These are phyloP conservation scores for Geotrichum carabidarum DNA, from an alignment of 1,139 yeast species.

Conservation along the genomic window DNA sequence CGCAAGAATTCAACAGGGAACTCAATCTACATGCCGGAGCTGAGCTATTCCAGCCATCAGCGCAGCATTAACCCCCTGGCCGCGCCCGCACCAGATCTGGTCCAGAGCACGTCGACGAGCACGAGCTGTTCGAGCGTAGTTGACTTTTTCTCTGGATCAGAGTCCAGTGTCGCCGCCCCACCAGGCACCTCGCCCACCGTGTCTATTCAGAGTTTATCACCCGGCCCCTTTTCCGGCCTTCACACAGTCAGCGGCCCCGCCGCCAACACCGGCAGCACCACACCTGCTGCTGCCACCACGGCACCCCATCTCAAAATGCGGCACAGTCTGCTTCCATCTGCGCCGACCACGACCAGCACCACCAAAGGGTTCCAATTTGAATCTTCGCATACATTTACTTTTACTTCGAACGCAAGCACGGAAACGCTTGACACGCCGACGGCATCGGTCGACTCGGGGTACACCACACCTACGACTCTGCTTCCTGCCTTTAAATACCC, in stretches of 20 bases:
- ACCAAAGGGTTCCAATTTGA: too few relatives aligned
- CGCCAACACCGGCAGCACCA: too few relatives aligned
- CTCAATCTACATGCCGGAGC: background rate
- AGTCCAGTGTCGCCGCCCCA: background rate
- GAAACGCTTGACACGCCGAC: background rate
- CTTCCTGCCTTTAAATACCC: background rate
- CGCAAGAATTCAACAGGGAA: background rate
- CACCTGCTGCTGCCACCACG: too few relatives aligned
- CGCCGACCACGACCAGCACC: too few relatives aligned
- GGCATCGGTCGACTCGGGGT: background rate
- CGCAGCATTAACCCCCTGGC: background rate
- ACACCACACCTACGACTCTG: background rate
- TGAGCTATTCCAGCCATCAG: background rate
- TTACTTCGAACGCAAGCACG: too few relatives aligned
- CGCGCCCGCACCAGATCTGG: background rate
- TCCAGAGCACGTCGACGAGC: slow-evolving; percentile 1
- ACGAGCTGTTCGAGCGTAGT: slow-evolving; percentile 9
- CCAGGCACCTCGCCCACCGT: background rate
- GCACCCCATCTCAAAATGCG: too few relatives aligned
- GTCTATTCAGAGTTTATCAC: background rate
- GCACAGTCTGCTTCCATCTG: too few relatives aligned
- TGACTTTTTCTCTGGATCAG: slow-evolving; percentile 1
- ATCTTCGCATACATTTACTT: too few relatives aligned
- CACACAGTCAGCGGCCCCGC: too few relatives aligned
- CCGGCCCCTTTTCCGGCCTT: background rate